phyloP scores from a whole-genome alignment of 371 early-diverging fungal genomes.

The Batrachochytrium dendrobatidis region DNA sequence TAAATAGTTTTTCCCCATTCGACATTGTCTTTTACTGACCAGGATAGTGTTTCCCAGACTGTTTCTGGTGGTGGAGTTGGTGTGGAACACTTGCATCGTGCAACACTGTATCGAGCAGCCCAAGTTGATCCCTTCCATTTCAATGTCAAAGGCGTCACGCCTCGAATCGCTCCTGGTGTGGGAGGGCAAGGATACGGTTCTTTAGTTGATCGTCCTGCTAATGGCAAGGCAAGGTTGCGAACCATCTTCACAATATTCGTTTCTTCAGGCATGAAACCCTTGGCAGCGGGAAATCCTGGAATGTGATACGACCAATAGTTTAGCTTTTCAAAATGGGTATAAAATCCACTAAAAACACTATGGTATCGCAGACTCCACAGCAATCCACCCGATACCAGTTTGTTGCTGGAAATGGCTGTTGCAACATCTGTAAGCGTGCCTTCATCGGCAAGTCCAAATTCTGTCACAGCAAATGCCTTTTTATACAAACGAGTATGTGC shows the following conservation, averaged over 20 bases:
- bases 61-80: no score
- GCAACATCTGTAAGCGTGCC: constrained; percentile 1
- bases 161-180: background rate
- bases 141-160: background rate
- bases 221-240: constrained; percentile 9
- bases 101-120: background rate
- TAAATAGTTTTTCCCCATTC: background rate
- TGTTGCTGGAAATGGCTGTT: constrained; percentile 5
- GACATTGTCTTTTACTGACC: background rate
- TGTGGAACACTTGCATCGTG: no score
- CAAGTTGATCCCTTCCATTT: background rate
- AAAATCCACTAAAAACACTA: constrained; percentile 22
- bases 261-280: constrained; percentile 20
- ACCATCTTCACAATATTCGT: constrained; percentile 6
- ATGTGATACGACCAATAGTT: constrained; percentile 23
- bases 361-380: constrained; percentile 16
- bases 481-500: constrained; percentile 7
- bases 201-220: constrained; percentile 9
- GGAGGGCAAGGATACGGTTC: constrained; percentile 2
- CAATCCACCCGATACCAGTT: constrained; percentile 7
- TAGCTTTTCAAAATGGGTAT: constrained; percentile 20
- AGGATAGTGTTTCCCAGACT: background rate
- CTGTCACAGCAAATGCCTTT: constrained; percentile 34
- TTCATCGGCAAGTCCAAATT: constrained; percentile 26
- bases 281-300: constrained; percentile 16